Evolutionary conservation across 1,139 yeast species (phyloP), one percentile per base, ranked within the genome.

Genomic region (Zygoascus hellenicus): DNA sequence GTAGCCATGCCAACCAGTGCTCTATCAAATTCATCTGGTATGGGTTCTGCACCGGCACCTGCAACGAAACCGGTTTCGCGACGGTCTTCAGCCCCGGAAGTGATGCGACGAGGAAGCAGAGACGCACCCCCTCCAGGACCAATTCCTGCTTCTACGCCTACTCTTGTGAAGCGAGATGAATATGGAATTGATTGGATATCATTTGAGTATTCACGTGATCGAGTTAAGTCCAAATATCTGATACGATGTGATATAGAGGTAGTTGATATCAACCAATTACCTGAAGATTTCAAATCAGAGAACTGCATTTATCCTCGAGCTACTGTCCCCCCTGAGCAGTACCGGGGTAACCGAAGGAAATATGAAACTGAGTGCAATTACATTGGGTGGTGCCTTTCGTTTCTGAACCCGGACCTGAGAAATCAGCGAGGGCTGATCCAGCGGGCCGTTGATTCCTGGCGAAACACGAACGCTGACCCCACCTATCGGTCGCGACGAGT

Each of bases 361-460:
- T 74, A 74, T 54, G 78, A 74, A 49, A 65, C 67, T 17, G 70
- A 67, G 44, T 74, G 78, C 59, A 74, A 74, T 54, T 61, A 64
- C 34, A 66, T 74, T 44, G 78, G 77, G 4, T 73, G 78, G 77
- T 63, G 66, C 14, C 56, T 74, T 35, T 64, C 72, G 4, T 64
- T 60, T 56, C 57, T 65, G 31, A 74, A 74, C 53, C 72, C 75
- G 0, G 63, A 61, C 16, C 59, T 74, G 14, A 63, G 70, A 22
- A 60, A 59, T 42, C 69, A 69, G 41, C 63, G 76, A 31, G 78
- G 78, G 0, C 56, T 74, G 19, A 67, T 72, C 14, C 78, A 74
- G 54, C 63, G 77, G 34, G 77, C 78, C 1, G 78, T 74, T 14
- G 78, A 73, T 49, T 64, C 71, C 26, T 74, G 76, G 75, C 62